Base-by-base conservation (phyloP, 805 yeast genomes). In the Suhomyces faveliae region DNA sequence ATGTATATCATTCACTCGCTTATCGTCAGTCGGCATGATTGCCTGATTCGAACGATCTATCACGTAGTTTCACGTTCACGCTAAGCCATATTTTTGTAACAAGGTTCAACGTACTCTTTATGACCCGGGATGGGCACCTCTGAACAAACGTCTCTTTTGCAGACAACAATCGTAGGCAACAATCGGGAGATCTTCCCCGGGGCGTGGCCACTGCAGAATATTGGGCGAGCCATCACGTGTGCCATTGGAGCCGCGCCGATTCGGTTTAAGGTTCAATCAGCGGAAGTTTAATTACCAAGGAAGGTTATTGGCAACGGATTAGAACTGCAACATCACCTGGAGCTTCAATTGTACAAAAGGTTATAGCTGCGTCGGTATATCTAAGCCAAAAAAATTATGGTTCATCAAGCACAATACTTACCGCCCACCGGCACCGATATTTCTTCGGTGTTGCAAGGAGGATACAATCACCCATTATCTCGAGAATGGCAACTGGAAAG, bases 401-500 rank as follows among this genome's bases (percentile, higher is more conserved):
- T 72, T 42, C 96, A 88, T 63, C 72, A 73, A 37, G 95, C 96
- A 5, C 83, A 86, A 61, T 90, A 78, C 59, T 70, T 86, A 45
- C 79, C 81, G 13, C 68, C 74, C 1, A 72, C 76, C 20, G 79
- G 79, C 27, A 80, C 91, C 0, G 73, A 77, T 30, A 80, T 89
- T 51, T 77, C 89, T 11, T 87, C 96, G 5, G 72, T 94, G 37
- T 75, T 94, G 38, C 92, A 94, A 52, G 97, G 98, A 50, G 97
- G 98, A 3, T 94, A 91, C 70, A 87, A 88, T 66, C 96, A 91
- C 60, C 95, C 97, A 1, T 75, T 92, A 40, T 62, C 89, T 17
- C 79, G 99, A 58, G 84, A 80, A 63, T 94, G 99, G 99, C 99
- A 94, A 67, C 79, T 78, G 55, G 92, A 85, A 63, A 79, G 90